Conservation (phyloP, 768 basidiomycete species). For the Boletus subcaerulescens region DNA sequence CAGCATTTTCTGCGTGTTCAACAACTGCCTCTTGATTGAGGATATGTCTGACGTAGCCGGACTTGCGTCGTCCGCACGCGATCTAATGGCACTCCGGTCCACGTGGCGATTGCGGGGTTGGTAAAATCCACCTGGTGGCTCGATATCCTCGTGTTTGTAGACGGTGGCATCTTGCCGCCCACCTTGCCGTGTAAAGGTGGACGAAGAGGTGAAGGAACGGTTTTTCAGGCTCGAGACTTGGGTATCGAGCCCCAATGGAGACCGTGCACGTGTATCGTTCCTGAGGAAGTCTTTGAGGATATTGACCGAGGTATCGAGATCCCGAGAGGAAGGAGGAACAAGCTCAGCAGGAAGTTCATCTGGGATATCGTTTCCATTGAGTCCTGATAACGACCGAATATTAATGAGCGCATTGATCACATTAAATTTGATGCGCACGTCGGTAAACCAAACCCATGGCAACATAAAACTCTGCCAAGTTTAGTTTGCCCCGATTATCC, state of each 20-base stretch:
- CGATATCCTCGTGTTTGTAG: conserved; percentile 77
- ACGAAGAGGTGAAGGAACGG: conserved; percentile 64
- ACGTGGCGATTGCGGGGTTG: conserved; percentile 80
- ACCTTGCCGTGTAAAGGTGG: conserved; percentile 46
- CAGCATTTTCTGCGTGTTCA: conserved; percentile 75
- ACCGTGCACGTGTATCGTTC: conserved; percentile 76
- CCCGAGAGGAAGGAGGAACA: conserved; percentile 85
- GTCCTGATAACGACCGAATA: conserved; percentile 44
- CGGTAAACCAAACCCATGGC: conserved; percentile 99
- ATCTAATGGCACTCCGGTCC: conserved; percentile 78
- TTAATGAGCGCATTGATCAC: neutral
- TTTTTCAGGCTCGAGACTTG: conserved; percentile 63
- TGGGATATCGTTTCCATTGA: conserved; percentile 92
- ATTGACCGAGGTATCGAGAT: conserved; percentile 86
- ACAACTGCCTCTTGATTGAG: conserved; percentile 83
- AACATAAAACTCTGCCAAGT: conserved; percentile 94
- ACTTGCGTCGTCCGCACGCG: conserved; percentile 62
- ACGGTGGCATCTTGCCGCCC: conserved; percentile 84
- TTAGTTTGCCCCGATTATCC: conserved; percentile 93
- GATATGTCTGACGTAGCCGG: conserved; percentile 63
- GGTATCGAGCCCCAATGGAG: conserved; percentile 49
- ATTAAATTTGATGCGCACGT: conserved; percentile 51
- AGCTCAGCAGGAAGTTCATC: conserved; percentile 85
- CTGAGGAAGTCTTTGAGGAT: conserved; percentile 85
- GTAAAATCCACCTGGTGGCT: conserved; percentile 65